phyloP scores from a whole-genome alignment of 106 monocot genomes.

The Vanilla planifolia region DNA sequence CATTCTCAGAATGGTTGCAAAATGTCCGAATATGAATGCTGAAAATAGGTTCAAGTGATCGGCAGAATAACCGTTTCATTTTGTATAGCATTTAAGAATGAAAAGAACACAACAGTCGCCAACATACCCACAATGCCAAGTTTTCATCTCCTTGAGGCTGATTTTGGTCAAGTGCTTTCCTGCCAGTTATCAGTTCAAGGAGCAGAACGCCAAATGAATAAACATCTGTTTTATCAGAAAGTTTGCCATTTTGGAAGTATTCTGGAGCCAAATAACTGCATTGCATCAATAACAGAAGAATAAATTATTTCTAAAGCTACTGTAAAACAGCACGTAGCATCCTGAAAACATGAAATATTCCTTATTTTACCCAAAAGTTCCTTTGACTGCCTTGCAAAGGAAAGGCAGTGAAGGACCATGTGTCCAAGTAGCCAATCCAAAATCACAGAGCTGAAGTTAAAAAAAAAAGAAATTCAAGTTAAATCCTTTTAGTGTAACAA shows the following conservation, averaged over 20 bases:
- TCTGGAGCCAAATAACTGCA: conserved; percentile 87
- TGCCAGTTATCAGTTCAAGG: conserved; percentile 69
- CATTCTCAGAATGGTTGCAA: too few species aligned
- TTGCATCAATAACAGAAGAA: conserved; percentile 6
- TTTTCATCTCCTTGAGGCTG: conserved; percentile 71
- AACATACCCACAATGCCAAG: conserved; percentile 69
- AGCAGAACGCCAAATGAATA: conserved; percentile 86
- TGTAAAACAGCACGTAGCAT: neutral
- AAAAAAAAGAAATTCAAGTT: neutral
- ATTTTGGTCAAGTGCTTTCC: conserved; percentile 63
- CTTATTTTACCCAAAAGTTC: conserved; percentile 77
- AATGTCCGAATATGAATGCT: too few species aligned
- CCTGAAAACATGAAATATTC: neutral
- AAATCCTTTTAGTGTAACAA: neutral
- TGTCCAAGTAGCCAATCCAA: conserved; percentile 87
- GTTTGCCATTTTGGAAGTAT: conserved; percentile 88
- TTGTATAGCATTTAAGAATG: too few species aligned
- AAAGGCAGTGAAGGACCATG: conserved; percentile 72
- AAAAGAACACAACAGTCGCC: too few species aligned
- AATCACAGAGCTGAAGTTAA: conserved; percentile 70
- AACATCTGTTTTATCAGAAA: conserved; percentile 89
- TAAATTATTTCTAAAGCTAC: neutral
- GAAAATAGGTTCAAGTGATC: too few species aligned
- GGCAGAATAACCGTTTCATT: too few species aligned
- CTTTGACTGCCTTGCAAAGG: conserved; percentile 88